Conservation (phyloP, 169 alveolate species). For the Cryptosporidium viatorum region DNA sequence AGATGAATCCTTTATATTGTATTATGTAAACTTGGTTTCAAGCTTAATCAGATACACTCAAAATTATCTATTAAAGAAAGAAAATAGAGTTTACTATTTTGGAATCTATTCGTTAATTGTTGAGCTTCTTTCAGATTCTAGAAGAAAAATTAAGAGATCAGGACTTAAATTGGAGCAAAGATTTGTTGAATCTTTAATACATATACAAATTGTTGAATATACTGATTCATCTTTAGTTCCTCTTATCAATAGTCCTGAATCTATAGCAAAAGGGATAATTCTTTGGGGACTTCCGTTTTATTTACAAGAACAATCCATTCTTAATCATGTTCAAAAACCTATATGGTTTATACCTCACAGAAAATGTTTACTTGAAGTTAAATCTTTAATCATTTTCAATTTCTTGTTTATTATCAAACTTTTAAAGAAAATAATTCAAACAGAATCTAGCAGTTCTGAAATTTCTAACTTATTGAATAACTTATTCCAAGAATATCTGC, state of each 20-base stretch:
- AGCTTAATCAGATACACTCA: constrained; percentile 41
- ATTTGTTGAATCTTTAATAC: constrained; percentile 39
- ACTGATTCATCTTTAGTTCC: not conserved
- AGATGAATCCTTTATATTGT: constrained; percentile 49
- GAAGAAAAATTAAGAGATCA: constrained; percentile 23
- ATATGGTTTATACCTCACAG: constrained; percentile 45
- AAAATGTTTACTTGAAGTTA: constrained; percentile 8
- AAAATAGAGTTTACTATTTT: constrained; percentile 19
- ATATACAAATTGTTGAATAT: constrained; percentile 28
- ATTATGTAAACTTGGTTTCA: constrained; percentile 36
- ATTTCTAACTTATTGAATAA: not conserved
- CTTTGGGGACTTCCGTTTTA: constrained; percentile 69
- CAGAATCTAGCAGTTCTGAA: not conserved
- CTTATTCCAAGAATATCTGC: not conserved
- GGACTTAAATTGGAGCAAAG: constrained; percentile 61
- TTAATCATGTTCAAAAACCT: not conserved
- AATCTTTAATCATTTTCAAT: constrained; percentile 2
- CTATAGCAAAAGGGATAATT: not conserved
- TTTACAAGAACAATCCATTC: constrained; percentile 3
- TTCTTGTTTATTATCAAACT: not conserved
- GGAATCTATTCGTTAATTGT: constrained; percentile 8
- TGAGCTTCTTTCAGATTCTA: constrained; percentile 30
- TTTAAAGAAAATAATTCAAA: not conserved
- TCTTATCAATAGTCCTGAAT: not conserved
- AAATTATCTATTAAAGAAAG: not conserved